Evolutionary conservation across 2,329 filamentous ascomycete species (phyloP), one percentile per base, ranked within the genome.

Genomic region (Trichoderma arundinaceum): DNA sequence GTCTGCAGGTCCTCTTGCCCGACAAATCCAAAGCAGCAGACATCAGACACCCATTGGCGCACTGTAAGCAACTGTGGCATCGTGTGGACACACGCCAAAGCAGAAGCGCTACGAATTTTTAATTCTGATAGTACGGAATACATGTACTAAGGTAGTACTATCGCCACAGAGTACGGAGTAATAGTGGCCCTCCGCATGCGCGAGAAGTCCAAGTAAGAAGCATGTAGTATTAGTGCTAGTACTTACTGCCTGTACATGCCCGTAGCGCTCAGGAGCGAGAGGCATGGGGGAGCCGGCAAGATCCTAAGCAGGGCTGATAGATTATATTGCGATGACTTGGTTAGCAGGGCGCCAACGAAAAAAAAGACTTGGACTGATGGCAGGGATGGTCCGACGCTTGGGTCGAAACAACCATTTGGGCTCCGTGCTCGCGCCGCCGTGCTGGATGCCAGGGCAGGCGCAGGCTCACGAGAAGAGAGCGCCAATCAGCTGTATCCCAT

Each of bases 351-450:
- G 62, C 35, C 53, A 64, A 64, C 62, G 35, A 58, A 35, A 54
- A 46, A 32, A 54, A 35, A 35, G 9, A 35, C 5, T 5, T 5
- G 33, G 39, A 15, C 51, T 28, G 48, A 48, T 44, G n/a, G 43
- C 62, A 57, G 43, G 61, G 61, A 58, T 64, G 10, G 10, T 64
- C 33, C 52, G 32, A 41, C 52, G 53, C 62, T 58, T 58, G 62
- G 62, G 62, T 64, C 62, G 53, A 64, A 48, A 57, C 62, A 38
- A 39, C 43, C 43, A 43, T 39, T 57, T 58, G 62, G 52, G 62
- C 62, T 64, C 33, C 54, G 43, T 59, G 53, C 53, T 46, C 68
- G 68, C 68, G 66, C 71, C 67, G 70, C 69, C 57, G 66, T 56
- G 68, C 65, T 67, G 60, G 67, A 64, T 63, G 46, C 62, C 44